phyloP scores from a whole-genome alignment of 805 yeast species.

The Yarrowia porcina region DNA sequence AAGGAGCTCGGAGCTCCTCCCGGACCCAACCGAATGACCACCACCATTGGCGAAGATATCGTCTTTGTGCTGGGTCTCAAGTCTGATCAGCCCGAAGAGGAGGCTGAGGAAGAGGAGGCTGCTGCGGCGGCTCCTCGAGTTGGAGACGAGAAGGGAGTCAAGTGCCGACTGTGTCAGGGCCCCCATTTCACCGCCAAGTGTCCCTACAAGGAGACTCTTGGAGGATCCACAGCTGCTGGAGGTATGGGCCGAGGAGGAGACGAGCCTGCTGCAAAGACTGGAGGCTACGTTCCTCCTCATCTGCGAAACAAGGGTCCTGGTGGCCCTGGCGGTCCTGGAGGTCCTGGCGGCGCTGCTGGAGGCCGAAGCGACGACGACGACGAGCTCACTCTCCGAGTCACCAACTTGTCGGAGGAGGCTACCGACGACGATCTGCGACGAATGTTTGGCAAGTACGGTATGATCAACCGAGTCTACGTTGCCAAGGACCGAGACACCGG shows the following conservation, averaged over 20 bases:
- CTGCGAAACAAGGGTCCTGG: constrained; percentile 43
- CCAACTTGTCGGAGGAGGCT: constrained; percentile 83
- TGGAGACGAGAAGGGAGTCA: constrained; percentile 47
- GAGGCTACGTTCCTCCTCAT: constrained; percentile 60
- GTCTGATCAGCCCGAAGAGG: constrained; percentile 41
- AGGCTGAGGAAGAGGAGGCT: constrained; percentile 67
- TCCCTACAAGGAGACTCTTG: constrained; percentile 90
- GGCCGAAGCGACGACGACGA: constrained; percentile 60
- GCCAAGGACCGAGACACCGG: constrained; percentile 92
- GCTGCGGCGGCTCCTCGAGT: constrained; percentile 37
- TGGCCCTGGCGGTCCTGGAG: constrained; percentile 38
- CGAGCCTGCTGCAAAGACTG: constrained; percentile 39
- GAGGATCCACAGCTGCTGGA: constrained; percentile 43
- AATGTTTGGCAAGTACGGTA: constrained; percentile 68
- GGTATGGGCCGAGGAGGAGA: constrained; percentile 40
- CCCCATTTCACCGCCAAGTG: constrained; percentile 91
- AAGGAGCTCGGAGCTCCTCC: constrained; percentile 66
- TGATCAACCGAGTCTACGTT: constrained; percentile 71
- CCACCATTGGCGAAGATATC: constrained; percentile 83
- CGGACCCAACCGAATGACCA: constrained; percentile 86
- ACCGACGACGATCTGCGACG: constrained; percentile 75
- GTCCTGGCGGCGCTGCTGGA: constrained; percentile 39
- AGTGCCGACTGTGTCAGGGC: constrained; percentile 92
- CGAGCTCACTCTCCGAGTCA: constrained; percentile 84
- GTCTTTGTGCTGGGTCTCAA: constrained; percentile 62